Evolutionary conservation across 768 basidiomycete species (phyloP).

Genomic region (Boletus subparvulus): DNA sequence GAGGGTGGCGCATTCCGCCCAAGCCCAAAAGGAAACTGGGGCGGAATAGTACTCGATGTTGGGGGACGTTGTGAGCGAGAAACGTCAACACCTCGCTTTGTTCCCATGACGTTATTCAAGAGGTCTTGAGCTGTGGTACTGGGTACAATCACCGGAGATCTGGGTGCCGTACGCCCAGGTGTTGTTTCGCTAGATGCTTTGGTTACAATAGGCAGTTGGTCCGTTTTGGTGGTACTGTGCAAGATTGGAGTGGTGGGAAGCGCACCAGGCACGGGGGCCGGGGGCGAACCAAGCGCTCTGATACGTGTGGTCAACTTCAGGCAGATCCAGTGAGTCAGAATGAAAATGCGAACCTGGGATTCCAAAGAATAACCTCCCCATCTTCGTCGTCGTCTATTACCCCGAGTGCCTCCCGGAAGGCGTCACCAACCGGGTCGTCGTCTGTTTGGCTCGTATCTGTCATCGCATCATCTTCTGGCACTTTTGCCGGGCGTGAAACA

Average conservation of each 20-base stretch:
- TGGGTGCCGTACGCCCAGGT: constrained; percentile 30
- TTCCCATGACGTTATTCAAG: constrained; percentile 43
- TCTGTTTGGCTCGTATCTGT: constrained; percentile 74
- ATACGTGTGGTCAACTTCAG: constrained; percentile 2
- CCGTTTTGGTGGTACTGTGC: neutral
- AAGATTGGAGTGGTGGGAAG: constrained; percentile 25
- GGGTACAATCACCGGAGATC: constrained; percentile 20
- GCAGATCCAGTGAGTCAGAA: neutral
- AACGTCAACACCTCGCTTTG: constrained; percentile 21
- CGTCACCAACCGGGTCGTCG: constrained; percentile 69
- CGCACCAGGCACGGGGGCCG: neutral
- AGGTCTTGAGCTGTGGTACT: constrained; percentile 68
- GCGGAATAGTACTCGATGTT: constrained; percentile 34
- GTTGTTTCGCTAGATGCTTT: constrained; percentile 1
- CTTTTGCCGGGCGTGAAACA: constrained; percentile 8
- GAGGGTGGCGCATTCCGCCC: constrained; percentile 50
- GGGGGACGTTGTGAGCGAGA: constrained; percentile 12
- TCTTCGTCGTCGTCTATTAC: constrained; percentile 48
- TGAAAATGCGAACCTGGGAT: constrained; percentile 51
- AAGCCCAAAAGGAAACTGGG: constrained; percentile 53
- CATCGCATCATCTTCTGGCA: constrained; percentile 57
- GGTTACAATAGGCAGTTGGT: neutral
- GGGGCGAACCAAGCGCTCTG: constrained; percentile 24
- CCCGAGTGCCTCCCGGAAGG: constrained; percentile 51
- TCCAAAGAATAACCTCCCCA: constrained; percentile 73